Conservation (phyloP, 495 filamentous ascomycete genomes). For the Tuber magnatum region DNA sequence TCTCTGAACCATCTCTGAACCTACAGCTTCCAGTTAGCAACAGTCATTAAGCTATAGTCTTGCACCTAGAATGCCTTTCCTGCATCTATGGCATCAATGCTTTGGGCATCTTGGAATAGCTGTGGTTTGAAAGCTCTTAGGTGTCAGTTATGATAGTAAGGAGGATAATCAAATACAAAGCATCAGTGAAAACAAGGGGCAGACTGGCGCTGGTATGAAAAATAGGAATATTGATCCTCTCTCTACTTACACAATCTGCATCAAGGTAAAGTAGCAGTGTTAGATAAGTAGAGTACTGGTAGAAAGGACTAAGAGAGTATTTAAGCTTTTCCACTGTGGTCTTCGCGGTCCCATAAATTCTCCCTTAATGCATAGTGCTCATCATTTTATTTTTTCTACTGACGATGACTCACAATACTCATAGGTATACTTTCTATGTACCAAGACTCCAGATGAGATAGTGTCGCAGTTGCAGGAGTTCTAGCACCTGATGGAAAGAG, state of each 20-base stretch:
- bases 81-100: neutral
- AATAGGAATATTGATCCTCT: neutral
- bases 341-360: neutral
- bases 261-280: too few species aligned
- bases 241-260: neutral
- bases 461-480: neutral
- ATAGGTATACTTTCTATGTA: neutral
- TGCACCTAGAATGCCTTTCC: neutral
- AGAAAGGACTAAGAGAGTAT: neutral
- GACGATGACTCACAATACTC: neutral
- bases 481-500: neutral
- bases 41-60: neutral
- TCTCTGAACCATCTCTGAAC: neutral
- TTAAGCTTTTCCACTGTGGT: neutral
- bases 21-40: too few species aligned
- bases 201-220: neutral
- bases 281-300: neutral
- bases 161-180: too few species aligned
- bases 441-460: neutral
- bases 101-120: neutral
- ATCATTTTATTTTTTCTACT: neutral
- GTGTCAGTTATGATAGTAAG: neutral
- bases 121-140: neutral
- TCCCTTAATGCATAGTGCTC: neutral
- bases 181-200: too few species aligned